Evolutionary conservation across 2,329 filamentous ascomycete genomes (phyloP), one percentile per base, ranked within the genome.

Genomic region (Onygenales sp.): DNA sequence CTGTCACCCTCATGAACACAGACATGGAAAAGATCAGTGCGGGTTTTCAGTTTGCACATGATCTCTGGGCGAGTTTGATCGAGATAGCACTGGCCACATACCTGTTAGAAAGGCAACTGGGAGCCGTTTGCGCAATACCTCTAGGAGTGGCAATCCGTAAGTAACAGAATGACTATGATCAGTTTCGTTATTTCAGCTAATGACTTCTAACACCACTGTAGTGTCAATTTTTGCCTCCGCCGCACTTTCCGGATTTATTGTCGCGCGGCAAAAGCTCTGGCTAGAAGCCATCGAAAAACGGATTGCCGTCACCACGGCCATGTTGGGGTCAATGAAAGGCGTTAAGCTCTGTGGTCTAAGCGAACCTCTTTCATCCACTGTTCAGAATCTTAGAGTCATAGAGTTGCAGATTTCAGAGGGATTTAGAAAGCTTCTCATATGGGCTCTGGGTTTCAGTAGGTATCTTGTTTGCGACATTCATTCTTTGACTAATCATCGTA

Each of bases 261-360:
- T 70, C 17, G 55, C 65, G 2, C 62, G 63, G 11, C 75, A 78
- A 53, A 70, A 69, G 5, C 59, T 64, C 13, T 80, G 77, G 77
- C 68, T 79, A 36, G 67, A 74, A 45, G 75, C 75, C 8, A 76
- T 78, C 13, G 70, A 80, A 58, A 65, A 65, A 31, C 72, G 77
- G 2, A 73, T 80, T 17, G 73, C 70, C 5, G 70, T 72, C 13
- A 80, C 77, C 0, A 67, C 74, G 5, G 69, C 70, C 4, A 73
- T 77, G 57, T 65, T 80, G 0, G 70, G 69, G 3, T 73, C 71
- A 14, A 78, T 80, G 65, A 79, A 77, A 57, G 73, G 71, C 14
- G 68, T 79, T 52, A 80, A 78, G 57, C 71, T 79, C 52, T 67
- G 74, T 0, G 77, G 77, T 0, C 59, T 80, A 7, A 72, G 69